Conservation (phyloP, 371 early-diverging fungal genomes). For the Mucor plumbeus region DNA sequence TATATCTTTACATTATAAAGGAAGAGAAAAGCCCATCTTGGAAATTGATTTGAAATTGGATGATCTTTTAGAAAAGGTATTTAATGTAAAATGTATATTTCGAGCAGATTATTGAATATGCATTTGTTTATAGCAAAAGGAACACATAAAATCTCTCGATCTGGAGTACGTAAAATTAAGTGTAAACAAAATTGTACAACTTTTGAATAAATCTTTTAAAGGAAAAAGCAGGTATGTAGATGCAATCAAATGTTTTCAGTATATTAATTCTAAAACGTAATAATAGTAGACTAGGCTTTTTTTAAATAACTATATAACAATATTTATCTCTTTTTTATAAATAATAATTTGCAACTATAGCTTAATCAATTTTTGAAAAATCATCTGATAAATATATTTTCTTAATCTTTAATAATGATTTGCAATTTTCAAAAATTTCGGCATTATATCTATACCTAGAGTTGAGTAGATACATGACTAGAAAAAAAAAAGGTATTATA, state of each 20-base stretch:
- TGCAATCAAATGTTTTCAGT: not conserved
- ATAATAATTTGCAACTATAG: too few species aligned
- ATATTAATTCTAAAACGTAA: not conserved
- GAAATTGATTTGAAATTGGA: slow-evolving; percentile 95
- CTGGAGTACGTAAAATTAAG: slow-evolving; percentile 93
- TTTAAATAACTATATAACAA: not conserved
- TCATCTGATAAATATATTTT: too few species aligned
- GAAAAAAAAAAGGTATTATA: too few species aligned
- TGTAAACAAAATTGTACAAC: slow-evolving; percentile 42
- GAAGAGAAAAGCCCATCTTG: slow-evolving; percentile 90
- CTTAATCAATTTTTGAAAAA: too few species aligned
- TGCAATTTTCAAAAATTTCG: too few species aligned
- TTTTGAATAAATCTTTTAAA: slow-evolving; percentile 52
- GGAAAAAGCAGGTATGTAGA: slow-evolving; percentile 42
- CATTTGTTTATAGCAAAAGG: slow-evolving; percentile 73
- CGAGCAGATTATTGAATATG: not conserved
- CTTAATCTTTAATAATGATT: too few species aligned
- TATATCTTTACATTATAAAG: slow-evolving; percentile 81
- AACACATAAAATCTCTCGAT: slow-evolving; percentile 82
- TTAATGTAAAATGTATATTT: not conserved
- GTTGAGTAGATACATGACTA: too few species aligned
- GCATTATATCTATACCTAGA: too few species aligned
- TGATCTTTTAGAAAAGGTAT: slow-evolving; percentile 84
- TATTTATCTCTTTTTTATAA: not conserved
- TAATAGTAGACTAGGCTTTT: not conserved